Conservation (phyloP, 768 basidiomycete species). For the Leucocoprinus leucothites region DNA sequence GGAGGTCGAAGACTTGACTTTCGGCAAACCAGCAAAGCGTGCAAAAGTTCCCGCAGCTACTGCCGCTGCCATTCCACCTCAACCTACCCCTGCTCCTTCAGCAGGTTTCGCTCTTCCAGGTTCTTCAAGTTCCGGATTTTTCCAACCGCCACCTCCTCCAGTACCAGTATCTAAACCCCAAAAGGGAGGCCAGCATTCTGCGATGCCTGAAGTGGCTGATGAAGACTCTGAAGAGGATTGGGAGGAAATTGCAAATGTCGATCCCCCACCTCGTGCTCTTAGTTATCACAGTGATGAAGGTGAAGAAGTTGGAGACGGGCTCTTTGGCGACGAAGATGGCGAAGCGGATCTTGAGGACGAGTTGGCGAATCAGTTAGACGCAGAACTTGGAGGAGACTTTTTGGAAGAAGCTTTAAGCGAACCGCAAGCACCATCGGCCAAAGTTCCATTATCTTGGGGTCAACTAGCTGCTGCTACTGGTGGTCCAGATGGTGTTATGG, state of each 20-base stretch:
- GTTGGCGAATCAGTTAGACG: constrained; percentile 12
- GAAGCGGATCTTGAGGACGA: constrained; percentile 13
- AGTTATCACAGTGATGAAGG: constrained; percentile 11
- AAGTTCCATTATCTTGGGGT: constrained; percentile 14
- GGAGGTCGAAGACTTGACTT: constrained; percentile 4
- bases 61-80: neutral
- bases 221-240: constrained; percentile 17
- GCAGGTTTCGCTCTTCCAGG: constrained; percentile 14
- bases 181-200: neutral
- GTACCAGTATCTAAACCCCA: neutral
- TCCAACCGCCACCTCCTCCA: constrained; percentile 2
- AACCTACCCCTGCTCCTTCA: neutral
- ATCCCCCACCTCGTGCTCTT: neutral
- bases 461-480: constrained; percentile 8
- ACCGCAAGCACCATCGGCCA: neutral
- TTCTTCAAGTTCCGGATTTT: constrained; percentile 5
- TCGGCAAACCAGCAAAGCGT: constrained; percentile 11
- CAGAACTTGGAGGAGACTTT: constrained; percentile 11
- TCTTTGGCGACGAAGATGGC: constrained; percentile 13
- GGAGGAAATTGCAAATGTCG: constrained; percentile 14
- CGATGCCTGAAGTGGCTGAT: neutral
- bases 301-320: constrained; percentile 11
- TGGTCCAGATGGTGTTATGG: constrained; percentile 3
- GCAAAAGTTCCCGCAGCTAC: neutral
- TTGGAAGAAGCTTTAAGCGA: constrained; percentile 8